These are phyloP conservation scores for Fragaria iinumae DNA, from an alignment of 306 rosid species.

Conservation along the genomic window DNA sequence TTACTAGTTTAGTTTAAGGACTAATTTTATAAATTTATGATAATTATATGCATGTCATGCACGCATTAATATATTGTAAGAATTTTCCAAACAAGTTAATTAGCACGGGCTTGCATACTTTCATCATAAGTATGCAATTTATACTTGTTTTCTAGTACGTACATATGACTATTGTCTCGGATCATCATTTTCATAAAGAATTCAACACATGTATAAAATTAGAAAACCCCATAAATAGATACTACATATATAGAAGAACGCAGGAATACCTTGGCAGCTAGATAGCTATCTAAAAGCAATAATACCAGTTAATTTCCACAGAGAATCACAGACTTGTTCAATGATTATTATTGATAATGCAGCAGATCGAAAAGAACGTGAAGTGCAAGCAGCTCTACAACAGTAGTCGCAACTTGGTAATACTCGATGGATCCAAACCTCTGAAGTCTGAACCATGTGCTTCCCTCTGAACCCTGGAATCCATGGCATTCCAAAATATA, in stretches of 20 bases:
- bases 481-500: background rate
- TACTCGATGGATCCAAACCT: background rate
- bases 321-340: background rate
- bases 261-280: background rate
- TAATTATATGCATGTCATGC: too few species aligned
- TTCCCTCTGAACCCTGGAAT: background rate
- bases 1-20: too few species aligned
- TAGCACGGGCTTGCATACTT: too few species aligned
- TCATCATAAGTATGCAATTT: background rate
- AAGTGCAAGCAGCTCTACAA: background rate
- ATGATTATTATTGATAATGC: background rate
- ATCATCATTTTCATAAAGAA: background rate
- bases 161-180: background rate
- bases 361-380: constrained; percentile 14
- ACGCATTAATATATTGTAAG: too few species aligned
- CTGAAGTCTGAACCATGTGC: background rate
- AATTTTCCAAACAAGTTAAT: too few species aligned
- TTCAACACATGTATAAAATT: background rate
- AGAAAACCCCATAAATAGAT: too few species aligned
- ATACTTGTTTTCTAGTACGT: background rate
- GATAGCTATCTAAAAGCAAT: background rate
- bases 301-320: background rate
- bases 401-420: background rate
- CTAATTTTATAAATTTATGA: too few species aligned
- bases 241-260: background rate